These are phyloP conservation scores for Lathyrus sativus DNA, from an alignment of 306 rosid genomes.

Conservation along the genomic window DNA sequence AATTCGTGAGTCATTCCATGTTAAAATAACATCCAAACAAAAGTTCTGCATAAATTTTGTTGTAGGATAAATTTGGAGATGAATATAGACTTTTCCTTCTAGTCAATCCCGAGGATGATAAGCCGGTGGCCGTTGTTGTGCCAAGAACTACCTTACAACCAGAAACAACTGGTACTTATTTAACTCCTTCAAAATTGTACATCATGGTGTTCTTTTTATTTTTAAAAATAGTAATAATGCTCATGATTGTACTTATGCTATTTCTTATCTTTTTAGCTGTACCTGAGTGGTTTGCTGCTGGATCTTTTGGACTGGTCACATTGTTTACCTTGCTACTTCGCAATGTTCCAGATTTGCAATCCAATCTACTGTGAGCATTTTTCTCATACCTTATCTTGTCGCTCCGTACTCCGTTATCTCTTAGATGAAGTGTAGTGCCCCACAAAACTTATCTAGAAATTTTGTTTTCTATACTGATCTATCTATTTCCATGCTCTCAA, in stretches of 20 bases:
- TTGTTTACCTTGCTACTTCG: conserved; percentile 82
- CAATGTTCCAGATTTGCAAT: conserved; percentile 89
- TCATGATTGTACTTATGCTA: conserved; percentile 16
- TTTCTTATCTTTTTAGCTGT: conserved; percentile 62
- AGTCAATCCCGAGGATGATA: conserved; percentile 95
- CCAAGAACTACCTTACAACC: conserved; percentile 89
- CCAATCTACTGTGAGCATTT: conserved; percentile 72
- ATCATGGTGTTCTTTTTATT: neutral
- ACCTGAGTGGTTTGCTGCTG: conserved; percentile 97
- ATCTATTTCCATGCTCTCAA: conserved; percentile 27
- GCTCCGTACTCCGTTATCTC: conserved; percentile 17
- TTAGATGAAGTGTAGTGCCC: conserved; percentile 12
- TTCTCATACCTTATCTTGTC: conserved; percentile 26
- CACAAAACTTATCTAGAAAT: conserved; percentile 3
- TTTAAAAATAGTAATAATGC: conserved; percentile 20
- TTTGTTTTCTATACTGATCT: conserved; percentile 31
- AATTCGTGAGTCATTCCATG: conserved; percentile 32
- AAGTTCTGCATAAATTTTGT: conserved; percentile 21
- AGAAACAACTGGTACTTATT: conserved; percentile 73
- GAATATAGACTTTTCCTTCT: conserved; percentile 84
- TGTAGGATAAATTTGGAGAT: conserved; percentile 84
- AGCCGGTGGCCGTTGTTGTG: conserved; percentile 95
- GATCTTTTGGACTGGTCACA: conserved; percentile 90
- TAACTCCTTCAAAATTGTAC: conserved; percentile 25
- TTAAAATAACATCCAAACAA: conserved; percentile 28